Conservation (phyloP, 2,329 filamentous ascomycete genomes). For the Aureobasidium pullulans region DNA sequence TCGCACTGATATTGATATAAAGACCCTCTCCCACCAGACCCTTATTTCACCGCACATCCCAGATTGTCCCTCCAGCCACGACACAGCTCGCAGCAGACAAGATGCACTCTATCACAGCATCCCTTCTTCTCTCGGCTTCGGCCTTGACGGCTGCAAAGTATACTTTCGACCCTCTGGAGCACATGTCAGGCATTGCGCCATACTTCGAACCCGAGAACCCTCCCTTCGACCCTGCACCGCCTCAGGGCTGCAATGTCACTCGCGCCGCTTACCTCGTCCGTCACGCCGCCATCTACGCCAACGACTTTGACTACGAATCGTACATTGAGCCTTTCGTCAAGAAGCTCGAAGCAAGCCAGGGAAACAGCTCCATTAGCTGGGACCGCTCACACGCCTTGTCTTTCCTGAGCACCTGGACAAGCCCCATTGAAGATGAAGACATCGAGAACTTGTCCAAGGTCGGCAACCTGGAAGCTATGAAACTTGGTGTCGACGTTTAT, state of each 20-base stretch:
- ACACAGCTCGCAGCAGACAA: background rate
- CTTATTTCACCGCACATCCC: background rate
- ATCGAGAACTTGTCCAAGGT: constrained; percentile 54
- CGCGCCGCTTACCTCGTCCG: constrained; percentile 43
- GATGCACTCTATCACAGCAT: constrained; percentile 6
- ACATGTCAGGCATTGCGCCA: constrained; percentile 44
- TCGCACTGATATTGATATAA: background rate
- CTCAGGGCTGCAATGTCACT: constrained; percentile 45
- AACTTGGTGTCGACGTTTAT: constrained; percentile 51
- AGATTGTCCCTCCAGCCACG: background rate
- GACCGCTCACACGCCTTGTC: constrained; percentile 46
- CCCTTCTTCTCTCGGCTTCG: constrained; percentile 11
- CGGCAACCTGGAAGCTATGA: constrained; percentile 53
- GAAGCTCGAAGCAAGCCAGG: constrained; percentile 41
- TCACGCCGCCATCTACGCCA: constrained; percentile 46
- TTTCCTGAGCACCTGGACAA: constrained; percentile 51
- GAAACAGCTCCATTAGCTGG: constrained; percentile 54
- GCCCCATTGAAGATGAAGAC: constrained; percentile 51
- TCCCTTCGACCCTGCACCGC: constrained; percentile 38
- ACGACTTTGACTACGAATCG: constrained; percentile 45
- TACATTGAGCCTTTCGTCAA: constrained; percentile 45
- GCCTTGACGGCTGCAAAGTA: constrained; percentile 22
- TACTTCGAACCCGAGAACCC: constrained; percentile 44
- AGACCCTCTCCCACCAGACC: background rate
- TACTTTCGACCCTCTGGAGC: constrained; percentile 41